These are phyloP conservation scores for Parmelia sp. DNA, from an alignment of 495 filamentous ascomycete species.

Conservation along the genomic window DNA sequence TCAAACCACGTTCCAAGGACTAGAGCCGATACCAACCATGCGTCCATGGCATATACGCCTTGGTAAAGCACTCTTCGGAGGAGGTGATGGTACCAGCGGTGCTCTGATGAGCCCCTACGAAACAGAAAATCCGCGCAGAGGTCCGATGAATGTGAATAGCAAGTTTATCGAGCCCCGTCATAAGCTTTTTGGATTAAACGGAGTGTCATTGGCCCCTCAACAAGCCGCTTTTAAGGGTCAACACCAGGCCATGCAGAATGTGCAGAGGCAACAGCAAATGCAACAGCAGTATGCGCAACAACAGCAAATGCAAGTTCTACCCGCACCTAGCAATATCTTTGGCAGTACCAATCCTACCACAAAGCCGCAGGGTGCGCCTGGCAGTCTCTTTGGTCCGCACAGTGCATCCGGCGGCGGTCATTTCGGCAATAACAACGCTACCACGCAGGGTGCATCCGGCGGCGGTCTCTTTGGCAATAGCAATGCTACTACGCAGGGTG, in stretches of 20 bases:
- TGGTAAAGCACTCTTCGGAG: slow-evolving; percentile 22
- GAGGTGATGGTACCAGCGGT: slow-evolving; percentile 7
- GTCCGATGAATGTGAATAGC: background rate
- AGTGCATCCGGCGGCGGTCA: no score
- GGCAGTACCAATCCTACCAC: no score
- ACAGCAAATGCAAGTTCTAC: slow-evolving; percentile 5
- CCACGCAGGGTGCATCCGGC: no score
- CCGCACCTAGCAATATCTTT: no score
- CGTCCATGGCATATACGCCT: slow-evolving; percentile 56
- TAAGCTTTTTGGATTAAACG: slow-evolving; percentile 12
- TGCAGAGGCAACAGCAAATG: slow-evolving; percentile 4
- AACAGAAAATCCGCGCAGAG: slow-evolving; percentile 7
- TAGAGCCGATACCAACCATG: slow-evolving; percentile 54
- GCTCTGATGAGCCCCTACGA: slow-evolving; percentile 22
- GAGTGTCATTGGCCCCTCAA: background rate
- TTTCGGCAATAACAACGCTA: no score
- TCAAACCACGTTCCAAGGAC: slow-evolving; percentile 55
- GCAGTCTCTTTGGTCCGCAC: no score
- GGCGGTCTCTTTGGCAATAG: no score
- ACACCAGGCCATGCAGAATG: slow-evolving; percentile 3
- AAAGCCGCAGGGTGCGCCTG: background rate
- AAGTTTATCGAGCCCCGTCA: slow-evolving; percentile 13
- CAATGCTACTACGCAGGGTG: no score
- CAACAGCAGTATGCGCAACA: background rate
- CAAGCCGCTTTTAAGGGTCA: background rate